Conservation (phyloP, 2,329 filamentous ascomycete species). For the Tetracladium maxilliforme region DNA sequence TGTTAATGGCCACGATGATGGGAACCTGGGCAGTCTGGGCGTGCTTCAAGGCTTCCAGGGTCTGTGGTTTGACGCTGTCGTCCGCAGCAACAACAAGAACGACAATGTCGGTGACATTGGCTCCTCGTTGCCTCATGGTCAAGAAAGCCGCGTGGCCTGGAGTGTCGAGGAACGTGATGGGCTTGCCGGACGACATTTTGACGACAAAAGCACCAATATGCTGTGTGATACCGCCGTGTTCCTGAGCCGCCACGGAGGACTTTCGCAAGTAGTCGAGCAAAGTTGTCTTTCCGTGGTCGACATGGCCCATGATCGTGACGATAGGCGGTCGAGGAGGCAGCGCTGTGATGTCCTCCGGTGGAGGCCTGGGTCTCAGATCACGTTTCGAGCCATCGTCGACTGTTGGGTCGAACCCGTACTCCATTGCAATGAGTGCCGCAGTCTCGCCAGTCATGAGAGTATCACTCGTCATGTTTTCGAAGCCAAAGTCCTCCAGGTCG, state of each 20-base stretch:
- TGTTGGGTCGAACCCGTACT: slow-evolving; percentile 83
- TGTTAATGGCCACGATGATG: slow-evolving; percentile 96
- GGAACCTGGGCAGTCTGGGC: slow-evolving; percentile 76
- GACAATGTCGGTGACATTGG: slow-evolving; percentile 92
- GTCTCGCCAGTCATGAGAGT: slow-evolving; percentile 85
- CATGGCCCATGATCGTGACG: slow-evolving; percentile 98
- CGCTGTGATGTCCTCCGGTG: slow-evolving; percentile 48
- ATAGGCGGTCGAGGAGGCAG: slow-evolving; percentile 74
- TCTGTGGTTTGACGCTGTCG: slow-evolving; percentile 95
- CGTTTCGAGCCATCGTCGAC: slow-evolving; percentile 49
- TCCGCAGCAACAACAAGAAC: slow-evolving; percentile 92
- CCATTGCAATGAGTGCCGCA: slow-evolving; percentile 75
- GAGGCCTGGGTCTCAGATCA: slow-evolving; percentile 59
- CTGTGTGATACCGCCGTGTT: slow-evolving; percentile 95
- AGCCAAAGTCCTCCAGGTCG: slow-evolving; percentile 75
- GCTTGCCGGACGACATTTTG: slow-evolving; percentile 68
- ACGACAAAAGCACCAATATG: slow-evolving; percentile 98
- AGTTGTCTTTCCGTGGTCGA: slow-evolving; percentile 97
- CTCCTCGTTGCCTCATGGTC: slow-evolving; percentile 88
- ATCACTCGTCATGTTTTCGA: slow-evolving; percentile 69
- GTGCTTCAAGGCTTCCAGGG: slow-evolving; percentile 89
- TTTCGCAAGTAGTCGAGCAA: slow-evolving; percentile 87
- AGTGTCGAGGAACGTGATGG: slow-evolving; percentile 93
- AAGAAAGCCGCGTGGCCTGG: slow-evolving; percentile 93
- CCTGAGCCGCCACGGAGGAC: slow-evolving; percentile 76